Conservation (phyloP, 1,284 basidiomycete genomes). For the Acaromyces ingoldii region DNA sequence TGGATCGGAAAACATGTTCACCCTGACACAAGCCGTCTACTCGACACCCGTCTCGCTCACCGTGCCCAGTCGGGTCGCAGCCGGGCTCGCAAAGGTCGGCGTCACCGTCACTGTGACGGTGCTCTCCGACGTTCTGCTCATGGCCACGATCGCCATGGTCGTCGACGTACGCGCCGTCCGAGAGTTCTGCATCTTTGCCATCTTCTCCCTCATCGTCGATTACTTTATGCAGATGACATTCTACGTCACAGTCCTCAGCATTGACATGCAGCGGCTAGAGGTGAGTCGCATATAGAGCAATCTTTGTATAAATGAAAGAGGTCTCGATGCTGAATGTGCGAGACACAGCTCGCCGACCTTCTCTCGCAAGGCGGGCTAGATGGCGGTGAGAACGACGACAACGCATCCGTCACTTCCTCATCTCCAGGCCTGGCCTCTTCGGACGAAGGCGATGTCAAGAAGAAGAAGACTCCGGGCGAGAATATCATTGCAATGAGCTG, state of each 20-base stretch:
- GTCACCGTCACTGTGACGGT: slow-evolving; percentile 88
- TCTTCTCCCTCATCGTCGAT: slow-evolving; percentile 88
- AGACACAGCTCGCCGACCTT: slow-evolving; percentile 34
- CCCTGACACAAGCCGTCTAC: slow-evolving; percentile 80
- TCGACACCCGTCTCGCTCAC: slow-evolving; percentile 82
- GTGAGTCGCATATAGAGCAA: too few species aligned
- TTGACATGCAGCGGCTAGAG: slow-evolving; percentile 84
- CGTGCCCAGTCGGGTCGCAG: slow-evolving; percentile 85
- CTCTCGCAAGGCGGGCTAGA: slow-evolving; percentile 23
- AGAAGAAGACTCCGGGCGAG: background rate
- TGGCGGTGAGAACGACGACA: background rate
- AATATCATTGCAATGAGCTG: slow-evolving; percentile 6
- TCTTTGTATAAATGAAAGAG: too few species aligned
- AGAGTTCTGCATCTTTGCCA: slow-evolving; percentile 89
- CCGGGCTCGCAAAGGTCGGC: slow-evolving; percentile 79
- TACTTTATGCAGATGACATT: slow-evolving; percentile 92
- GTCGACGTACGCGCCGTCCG: slow-evolving; percentile 71
- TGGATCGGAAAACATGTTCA: slow-evolving; percentile 95
- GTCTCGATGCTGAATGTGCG: too few species aligned
- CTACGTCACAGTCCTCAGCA: slow-evolving; percentile 80
- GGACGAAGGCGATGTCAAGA: background rate
- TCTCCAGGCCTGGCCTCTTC: background rate
- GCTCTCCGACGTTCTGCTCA: slow-evolving; percentile 74
- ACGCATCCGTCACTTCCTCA: background rate
- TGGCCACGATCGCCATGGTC: slow-evolving; percentile 72